phyloP scores from a whole-genome alignment of 305 asterid genomes.

The Fraxinus platypoda region DNA sequence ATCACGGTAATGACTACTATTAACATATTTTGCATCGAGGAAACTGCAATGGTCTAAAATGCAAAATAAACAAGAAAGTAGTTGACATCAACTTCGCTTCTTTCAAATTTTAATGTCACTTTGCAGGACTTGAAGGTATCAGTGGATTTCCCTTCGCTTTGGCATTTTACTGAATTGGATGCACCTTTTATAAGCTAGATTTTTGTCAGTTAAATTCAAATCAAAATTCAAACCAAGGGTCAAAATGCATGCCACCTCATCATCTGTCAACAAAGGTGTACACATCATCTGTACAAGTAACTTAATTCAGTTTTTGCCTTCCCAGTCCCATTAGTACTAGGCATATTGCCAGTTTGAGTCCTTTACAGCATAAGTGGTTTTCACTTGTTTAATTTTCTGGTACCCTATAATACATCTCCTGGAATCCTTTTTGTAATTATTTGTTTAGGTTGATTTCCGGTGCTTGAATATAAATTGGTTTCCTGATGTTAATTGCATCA shows the following conservation, averaged over 20 bases:
- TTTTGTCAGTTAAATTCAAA: no score
- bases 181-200: not conserved
- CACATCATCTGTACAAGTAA: no score
- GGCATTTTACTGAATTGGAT: not conserved
- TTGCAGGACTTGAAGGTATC: not conserved
- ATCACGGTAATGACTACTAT: not conserved
- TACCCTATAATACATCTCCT: not conserved
- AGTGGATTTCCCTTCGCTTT: not conserved
- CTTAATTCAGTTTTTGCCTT: no score
- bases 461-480: not conserved
- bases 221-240: no score
- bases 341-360: not conserved
- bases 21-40: not conserved
- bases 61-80: not conserved
- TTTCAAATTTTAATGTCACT: not conserved
- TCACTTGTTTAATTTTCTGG: not conserved
- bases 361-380: not conserved
- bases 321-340: not conserved
- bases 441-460: not conserved
- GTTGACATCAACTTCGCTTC: not conserved
- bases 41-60: not conserved
- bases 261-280: no score
- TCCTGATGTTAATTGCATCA: not conserved
- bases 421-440: not conserved
- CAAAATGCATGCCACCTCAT: no score